Percentiles rank a stretch among this genome's conserved stretches.
phyloP scores from a whole-genome alignment of 495 filamentous ascomycete genomes.

The Penicillium goetzii region DNA sequence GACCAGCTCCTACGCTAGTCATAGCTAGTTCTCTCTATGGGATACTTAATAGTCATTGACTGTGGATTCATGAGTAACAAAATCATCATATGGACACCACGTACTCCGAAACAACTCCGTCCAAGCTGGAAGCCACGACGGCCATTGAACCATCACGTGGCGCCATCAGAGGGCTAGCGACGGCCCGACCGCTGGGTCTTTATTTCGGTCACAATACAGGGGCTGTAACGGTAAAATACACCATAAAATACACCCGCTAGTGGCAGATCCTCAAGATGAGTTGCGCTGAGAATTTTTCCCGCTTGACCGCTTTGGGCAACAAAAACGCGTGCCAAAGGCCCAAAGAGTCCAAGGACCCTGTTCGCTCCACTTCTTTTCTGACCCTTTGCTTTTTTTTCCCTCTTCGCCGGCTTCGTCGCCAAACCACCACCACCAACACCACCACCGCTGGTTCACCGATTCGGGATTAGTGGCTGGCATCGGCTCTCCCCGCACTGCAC shows the following conservation, averaged over 20 bases:
- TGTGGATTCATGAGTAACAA: not conserved
- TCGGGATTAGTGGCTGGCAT: slow-evolving; percentile 12
- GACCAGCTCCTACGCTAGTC: not conserved
- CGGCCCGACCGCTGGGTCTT: slow-evolving; percentile 1
- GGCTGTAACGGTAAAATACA: not conserved
- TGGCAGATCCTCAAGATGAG: slow-evolving; percentile 33
- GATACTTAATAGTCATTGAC: not conserved
- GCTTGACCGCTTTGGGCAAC: slow-evolving; percentile 33
- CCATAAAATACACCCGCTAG: slow-evolving; percentile 35
- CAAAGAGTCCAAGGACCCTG: slow-evolving; percentile 31
- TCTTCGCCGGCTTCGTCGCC: slow-evolving; percentile 17
- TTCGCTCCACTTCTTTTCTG: slow-evolving; percentile 12
- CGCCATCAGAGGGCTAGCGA: slow-evolving; percentile 21
- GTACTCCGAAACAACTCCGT: not conserved
- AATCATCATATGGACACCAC: not conserved
- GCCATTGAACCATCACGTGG: slow-evolving; percentile 36
- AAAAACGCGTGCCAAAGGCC: slow-evolving; percentile 26
- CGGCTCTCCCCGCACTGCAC: slow-evolving; percentile 28
- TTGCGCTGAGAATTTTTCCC: slow-evolving; percentile 20
- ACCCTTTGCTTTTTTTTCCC: slow-evolving; percentile 19
- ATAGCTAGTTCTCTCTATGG: not conserved
- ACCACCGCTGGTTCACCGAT: slow-evolving; percentile 14
- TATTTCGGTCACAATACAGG: slow-evolving; percentile 14
- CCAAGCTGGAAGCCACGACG: not conserved
- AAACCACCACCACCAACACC: not conserved